A percentile compares a stretch with the other conserved stretches of the same genome.
phyloP scores from a whole-genome alignment of 1,139 yeast species.

The Scheffersomyces lignicola region DNA sequence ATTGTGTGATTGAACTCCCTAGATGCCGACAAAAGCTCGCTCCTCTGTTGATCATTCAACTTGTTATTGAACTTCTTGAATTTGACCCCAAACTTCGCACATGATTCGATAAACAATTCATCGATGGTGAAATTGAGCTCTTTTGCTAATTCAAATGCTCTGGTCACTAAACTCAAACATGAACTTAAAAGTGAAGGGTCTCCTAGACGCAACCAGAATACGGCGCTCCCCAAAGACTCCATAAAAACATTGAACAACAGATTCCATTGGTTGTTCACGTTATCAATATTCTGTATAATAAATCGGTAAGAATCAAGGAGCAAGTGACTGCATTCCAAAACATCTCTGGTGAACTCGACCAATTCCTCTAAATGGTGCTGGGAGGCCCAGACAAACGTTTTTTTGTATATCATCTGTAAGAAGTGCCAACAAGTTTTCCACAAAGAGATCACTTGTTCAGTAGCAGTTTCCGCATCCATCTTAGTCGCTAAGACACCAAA shows the following conservation, averaged over 20 bases:
- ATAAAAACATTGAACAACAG: slow-evolving; percentile 36
- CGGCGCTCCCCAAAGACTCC: slow-evolving; percentile 58
- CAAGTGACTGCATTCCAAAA: slow-evolving; percentile 72
- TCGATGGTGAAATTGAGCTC: slow-evolving; percentile 51
- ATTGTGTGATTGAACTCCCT: slow-evolving; percentile 50
- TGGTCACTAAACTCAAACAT: slow-evolving; percentile 70
- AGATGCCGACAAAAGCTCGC: slow-evolving; percentile 58
- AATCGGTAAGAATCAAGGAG: slow-evolving; percentile 65
- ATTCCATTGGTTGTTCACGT: not conserved
- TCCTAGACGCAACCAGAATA: slow-evolving; percentile 79
- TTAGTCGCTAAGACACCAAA: slow-evolving; percentile 10
- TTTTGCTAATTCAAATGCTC: slow-evolving; percentile 63
- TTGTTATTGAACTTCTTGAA: slow-evolving; percentile 68
- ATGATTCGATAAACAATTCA: slow-evolving; percentile 45
- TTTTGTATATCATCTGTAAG: slow-evolving; percentile 63
- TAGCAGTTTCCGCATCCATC: slow-evolving; percentile 4
- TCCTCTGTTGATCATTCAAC: slow-evolving; percentile 58
- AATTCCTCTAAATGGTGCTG: slow-evolving; percentile 56
- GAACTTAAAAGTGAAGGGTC: slow-evolving; percentile 73
- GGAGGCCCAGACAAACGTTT: slow-evolving; percentile 74
- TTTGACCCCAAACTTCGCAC: slow-evolving; percentile 65
- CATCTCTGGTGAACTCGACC: slow-evolving; percentile 83
- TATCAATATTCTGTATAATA: slow-evolving; percentile 27
- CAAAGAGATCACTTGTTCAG: slow-evolving; percentile 29
- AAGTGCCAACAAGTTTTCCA: slow-evolving; percentile 78